Conservation (phyloP, 306 rosid species). For the Quercus robur region DNA sequence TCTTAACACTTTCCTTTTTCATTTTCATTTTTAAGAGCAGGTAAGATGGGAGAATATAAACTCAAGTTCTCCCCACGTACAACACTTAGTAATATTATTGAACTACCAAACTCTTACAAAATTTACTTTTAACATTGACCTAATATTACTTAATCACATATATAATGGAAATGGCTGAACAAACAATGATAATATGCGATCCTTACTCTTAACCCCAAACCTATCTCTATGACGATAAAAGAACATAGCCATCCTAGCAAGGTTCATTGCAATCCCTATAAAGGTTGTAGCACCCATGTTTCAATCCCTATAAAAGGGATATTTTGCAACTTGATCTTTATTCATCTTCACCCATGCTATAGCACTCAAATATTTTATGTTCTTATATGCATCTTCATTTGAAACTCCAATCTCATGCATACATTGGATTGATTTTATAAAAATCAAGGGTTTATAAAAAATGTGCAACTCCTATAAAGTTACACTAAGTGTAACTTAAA, state of each 20-base stretch:
- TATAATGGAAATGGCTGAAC: neutral
- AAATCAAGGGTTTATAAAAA: no score
- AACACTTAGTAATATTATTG: no score
- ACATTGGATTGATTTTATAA: slow-evolving; percentile 25
- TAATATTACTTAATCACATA: no score
- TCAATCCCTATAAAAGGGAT: neutral
- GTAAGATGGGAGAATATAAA: no score
- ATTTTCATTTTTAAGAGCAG: no score
- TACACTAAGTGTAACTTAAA: neutral
- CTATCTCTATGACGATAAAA: slow-evolving; percentile 9
- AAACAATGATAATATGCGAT: neutral
- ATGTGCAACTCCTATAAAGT: no score
- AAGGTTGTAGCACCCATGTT: neutral
- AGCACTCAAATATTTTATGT: slow-evolving; percentile 3
- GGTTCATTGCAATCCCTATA: neutral
- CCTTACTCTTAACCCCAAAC: neutral
- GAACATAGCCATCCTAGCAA: slow-evolving; percentile 13
- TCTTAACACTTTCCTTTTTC: no score
- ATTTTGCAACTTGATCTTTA: neutral
- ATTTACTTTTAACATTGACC: neutral
- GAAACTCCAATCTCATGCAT: slow-evolving; percentile 27
- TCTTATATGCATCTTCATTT: slow-evolving; percentile 18
- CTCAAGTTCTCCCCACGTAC: no score
- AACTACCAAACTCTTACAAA: no score
- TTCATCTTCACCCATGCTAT: slow-evolving; percentile 26